Evolutionary conservation across 768 basidiomycete species (phyloP), one percentile per base, ranked within the genome.

Genomic region (Rhodotorula sphaerocarpa): DNA sequence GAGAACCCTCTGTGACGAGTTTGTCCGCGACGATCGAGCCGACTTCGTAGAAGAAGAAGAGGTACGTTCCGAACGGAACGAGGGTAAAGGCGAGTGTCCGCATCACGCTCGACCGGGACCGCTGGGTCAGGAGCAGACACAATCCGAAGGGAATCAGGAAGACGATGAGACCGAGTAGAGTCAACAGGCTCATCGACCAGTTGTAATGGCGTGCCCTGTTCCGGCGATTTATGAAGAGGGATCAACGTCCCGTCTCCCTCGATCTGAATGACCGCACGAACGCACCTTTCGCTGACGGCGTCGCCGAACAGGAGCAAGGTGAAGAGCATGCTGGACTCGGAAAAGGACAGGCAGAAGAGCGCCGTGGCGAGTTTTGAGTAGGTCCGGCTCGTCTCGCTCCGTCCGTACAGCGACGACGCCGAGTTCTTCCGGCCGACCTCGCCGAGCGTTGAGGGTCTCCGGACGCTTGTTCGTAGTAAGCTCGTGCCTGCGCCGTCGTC

Each of bases 301-400:
- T 69, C 67, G 15, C 70, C 70, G 39, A 71, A 70, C 31, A 73
- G 53, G n/a, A 73, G 30, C 39, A 73, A 52, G 11, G 72, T 67
- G 55, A 70, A 73, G 34, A 73, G 67, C 36, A 65, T 70, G 34
- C 56, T 65, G 52, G 62, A 63, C 59, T 73, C 72, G 33, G 70
- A 71, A 48, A 73, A 70, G 23, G 69, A 50, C 12, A 71, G 51
- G 62, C 72, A 73, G 63, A 73, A 73, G 33, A 73, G 48, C 10
- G 55, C 53, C 14, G 48, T 58, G 16, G 71, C 63, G 25, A 64
- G 47, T 18, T 25, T 5, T 2, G 54, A 46, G 34, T 54, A 54
- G 28, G 54, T 36, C 31, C 54, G 3, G 44, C 31, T 45, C 33
- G 47, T 11, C 33, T 18, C 10, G 3, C 23, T 15, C 50, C 50